Percentiles rank a stretch among this genome's conserved stretches.
Conservation (phyloP, 176 grass and related monocot genomes). For the Zea luxurians region DNA sequence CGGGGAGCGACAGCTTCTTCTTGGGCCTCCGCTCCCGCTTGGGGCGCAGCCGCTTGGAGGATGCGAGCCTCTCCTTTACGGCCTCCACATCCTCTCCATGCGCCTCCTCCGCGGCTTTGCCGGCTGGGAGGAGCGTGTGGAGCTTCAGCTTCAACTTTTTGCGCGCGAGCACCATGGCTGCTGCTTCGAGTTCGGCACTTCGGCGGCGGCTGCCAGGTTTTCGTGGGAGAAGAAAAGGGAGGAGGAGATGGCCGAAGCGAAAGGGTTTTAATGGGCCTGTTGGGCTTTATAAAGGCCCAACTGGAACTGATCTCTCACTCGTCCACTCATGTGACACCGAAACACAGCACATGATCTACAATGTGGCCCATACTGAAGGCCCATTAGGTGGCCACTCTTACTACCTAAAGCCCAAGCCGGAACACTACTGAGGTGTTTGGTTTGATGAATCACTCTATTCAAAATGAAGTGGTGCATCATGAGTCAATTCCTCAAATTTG, state of each 20-base stretch:
- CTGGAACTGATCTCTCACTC: neutral
- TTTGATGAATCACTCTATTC: no score
- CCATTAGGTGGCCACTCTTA: neutral
- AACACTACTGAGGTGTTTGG: no score
- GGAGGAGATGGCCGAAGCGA: neutral
- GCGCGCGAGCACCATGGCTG: conserved; percentile 78
- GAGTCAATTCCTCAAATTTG: no score
- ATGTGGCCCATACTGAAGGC: neutral
- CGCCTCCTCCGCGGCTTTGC: neutral
- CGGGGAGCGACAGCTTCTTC: conserved; percentile 33
- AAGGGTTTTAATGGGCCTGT: neutral
- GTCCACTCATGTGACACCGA: neutral
- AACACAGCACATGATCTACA: neutral
- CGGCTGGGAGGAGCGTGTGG: conserved; percentile 34
- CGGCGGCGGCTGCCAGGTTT: conserved; percentile 28
- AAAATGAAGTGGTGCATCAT: no score
- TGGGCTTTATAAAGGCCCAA: neutral
- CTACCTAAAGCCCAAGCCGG: neutral
- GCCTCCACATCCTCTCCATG: conserved; percentile 17
- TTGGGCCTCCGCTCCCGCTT: conserved; percentile 28
- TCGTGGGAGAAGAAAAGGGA: neutral
- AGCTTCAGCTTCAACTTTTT: conserved; percentile 88
- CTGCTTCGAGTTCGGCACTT: neutral
- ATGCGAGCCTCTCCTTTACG: conserved; percentile 51
- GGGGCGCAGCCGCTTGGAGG: conserved; percentile 55